Base-by-base conservation (phyloP, 108 stramenopile species). In the Cyclotella atomus region DNA sequence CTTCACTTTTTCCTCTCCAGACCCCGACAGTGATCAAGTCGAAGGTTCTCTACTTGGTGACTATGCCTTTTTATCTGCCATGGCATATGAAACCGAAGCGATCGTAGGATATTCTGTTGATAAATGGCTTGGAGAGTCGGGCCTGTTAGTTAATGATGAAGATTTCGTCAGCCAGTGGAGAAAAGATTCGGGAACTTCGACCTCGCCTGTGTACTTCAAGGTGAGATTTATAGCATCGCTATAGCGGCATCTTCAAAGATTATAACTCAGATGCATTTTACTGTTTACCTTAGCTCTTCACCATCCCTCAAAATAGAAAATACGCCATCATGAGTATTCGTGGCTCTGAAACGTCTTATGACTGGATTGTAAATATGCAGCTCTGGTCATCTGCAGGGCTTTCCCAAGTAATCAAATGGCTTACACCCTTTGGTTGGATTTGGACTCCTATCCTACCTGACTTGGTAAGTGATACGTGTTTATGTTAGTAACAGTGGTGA, bases 301-400 rank as follows among this genome's bases (percentile, higher is more conserved):
- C n/a, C n/a, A n/a, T n/a, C n/a, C n/a, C n/a, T n/a, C n/a, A n/a
- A n/a, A n/a, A n/a, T n/a, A n/a, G 65, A 25, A 62, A 72, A 23
- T 50, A 65, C 68, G 86, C 82, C 8, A 60, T 91, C 32, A 70
- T 95, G 38, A 52, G 79, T 32, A 91, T 93, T 55, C 84, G 94
- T 25, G 94, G 38, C 38, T 9, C 9, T n/a, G 56, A 72, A 28
- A 93, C 88, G 44, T 55, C 75, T 9, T 88, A 78, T 82, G 94
- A 95, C 59, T 79, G 83, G 77, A 67, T 95, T 25, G 79, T 83
- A 2, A 88, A 95, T 68, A 65, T 80, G 19, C 90, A 93, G 65
- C 75, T 93, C 0, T 95, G 94, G 91, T 76, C 80, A 16, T 75
- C 47, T 49, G 47, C 47, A n/a, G 47, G 47, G 4, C 68, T 95